Evolutionary conservation across 1,284 basidiomycete genomes (phyloP), one percentile per base, ranked within the genome.

Genomic region (Mycosarcoma maydis): DNA sequence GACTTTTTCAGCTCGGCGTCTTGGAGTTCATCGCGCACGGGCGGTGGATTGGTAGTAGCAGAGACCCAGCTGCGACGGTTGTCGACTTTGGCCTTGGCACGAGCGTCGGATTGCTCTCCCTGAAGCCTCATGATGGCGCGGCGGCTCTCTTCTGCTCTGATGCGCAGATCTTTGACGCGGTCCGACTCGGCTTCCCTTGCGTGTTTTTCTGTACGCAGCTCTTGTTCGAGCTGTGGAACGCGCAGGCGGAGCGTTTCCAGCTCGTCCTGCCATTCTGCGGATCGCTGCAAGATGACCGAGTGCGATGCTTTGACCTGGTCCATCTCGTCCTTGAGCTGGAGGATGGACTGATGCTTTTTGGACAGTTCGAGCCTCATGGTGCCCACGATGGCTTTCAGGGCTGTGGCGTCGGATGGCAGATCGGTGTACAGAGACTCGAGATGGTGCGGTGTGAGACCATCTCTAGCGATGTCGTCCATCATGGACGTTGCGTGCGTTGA

Each of bases 51-150:
- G 30, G 56, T 55, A n/a, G 65, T 46, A 23, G 60, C 47, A 3
- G 69, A 58, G 17, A 59, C 33, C 68, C 72, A 74, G 39, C 61
- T 66, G 22, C 75, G 48, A 10, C 67, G 58, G 22, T 75, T 66
- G 34, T 72, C 69, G 3, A 44, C 52, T 42, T 75, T 75, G 13
- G 70, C 71, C 24, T 73, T 73, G 16, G 74, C 60, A 11, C 68
- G 45, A 10, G 61, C 67, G 30, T 70, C 61, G 17, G 64, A 60
- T 45, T 77, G 76, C 34, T 74, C 65, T 27, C 66, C 65, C 38
- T 77, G 76, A 6, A 79, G 61, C 8, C 75, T 50, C 77, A 79
- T 79, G 60, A 79, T 77, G 32, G 77, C 77, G 4, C 76, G 60
- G 10, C 77, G 57, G 34, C 68, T 70, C 43, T 79, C 77, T 33